A percentile compares a stretch with the other conserved stretches of the same genome.
Conservation (phyloP, 352 stramenopile species). For the Phytophthora sansomeana region DNA sequence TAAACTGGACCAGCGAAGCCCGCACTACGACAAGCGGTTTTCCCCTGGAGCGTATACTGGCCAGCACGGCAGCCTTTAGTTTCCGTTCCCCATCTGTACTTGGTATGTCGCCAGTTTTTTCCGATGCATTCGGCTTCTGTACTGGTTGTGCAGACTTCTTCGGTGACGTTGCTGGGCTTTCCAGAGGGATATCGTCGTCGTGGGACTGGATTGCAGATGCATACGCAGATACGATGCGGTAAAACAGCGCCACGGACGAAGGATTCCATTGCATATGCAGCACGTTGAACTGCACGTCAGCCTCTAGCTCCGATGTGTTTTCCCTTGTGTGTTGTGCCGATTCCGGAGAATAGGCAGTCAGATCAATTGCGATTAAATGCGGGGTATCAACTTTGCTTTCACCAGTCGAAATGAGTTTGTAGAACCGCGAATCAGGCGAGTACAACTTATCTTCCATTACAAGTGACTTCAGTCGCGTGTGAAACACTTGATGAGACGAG, state of each 20-base stretch:
- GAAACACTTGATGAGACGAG: constrained; percentile 53
- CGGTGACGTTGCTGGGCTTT: constrained; percentile 12
- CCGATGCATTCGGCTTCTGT: background rate
- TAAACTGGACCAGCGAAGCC: constrained; percentile 78
- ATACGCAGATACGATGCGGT: constrained; percentile 74
- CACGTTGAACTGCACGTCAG: constrained; percentile 72
- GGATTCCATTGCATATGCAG: constrained; percentile 88
- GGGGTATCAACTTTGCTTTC: constrained; percentile 27
- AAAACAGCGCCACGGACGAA: constrained; percentile 79
- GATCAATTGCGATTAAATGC: constrained; percentile 61
- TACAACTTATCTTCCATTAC: constrained; percentile 82
- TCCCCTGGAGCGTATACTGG: constrained; percentile 24
- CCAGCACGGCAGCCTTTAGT: background rate
- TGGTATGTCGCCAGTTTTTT: background rate
- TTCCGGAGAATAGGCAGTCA: constrained; percentile 47
- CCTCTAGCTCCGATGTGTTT: constrained; percentile 45
- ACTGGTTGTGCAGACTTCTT: background rate
- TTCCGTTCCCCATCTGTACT: constrained; percentile 8
- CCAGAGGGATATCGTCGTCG: constrained; percentile 24
- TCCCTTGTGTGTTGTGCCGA: background rate
- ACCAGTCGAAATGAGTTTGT: constrained; percentile 74
- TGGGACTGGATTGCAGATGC: constrained; percentile 57
- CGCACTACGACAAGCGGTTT: constrained; percentile 46
- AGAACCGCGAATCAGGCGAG: constrained; percentile 52
- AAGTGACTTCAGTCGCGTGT: constrained; percentile 61